phyloP scores from a whole-genome alignment of 129 eudicot species.

The Cynara cardunculus region DNA sequence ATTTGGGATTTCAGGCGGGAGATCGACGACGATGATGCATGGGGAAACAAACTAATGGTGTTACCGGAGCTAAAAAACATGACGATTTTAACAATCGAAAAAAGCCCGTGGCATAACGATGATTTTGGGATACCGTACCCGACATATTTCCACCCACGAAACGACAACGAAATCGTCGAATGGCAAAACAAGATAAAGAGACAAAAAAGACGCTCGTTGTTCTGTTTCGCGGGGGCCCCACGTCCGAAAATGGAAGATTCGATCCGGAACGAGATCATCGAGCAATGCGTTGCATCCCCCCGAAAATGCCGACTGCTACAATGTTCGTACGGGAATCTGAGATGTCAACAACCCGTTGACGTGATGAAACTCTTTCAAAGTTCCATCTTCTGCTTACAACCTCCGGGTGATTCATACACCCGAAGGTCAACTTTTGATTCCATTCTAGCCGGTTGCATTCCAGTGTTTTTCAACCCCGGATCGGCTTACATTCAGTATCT shows the following conservation, averaged over 20 bases:
- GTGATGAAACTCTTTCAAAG: constrained; percentile 59
- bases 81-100: constrained; percentile 64
- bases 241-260: constrained; percentile 53
- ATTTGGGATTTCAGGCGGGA: constrained; percentile 82
- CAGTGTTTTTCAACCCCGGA: constrained; percentile 79
- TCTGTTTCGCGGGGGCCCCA: constrained; percentile 70
- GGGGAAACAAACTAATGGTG: constrained; percentile 78
- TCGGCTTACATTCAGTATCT: constrained; percentile 81
- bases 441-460: constrained; percentile 89
- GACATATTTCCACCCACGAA: constrained; percentile 77
- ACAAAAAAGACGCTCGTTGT: constrained; percentile 28
- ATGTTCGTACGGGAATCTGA: constrained; percentile 37
- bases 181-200: constrained; percentile 66
- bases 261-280: constrained; percentile 55
- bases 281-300: constrained; percentile 32
- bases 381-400: constrained; percentile 71
- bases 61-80: constrained; percentile 63
- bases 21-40: constrained; percentile 35
- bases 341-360: constrained; percentile 49
- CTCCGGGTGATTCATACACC: constrained; percentile 82
- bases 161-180: constrained; percentile 36
- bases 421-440: constrained; percentile 86
- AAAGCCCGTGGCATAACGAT: constrained; percentile 78
- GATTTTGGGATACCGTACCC: constrained; percentile 90
- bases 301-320: constrained; percentile 46